phyloP scores from a whole-genome alignment of 768 basidiomycete genomes.

The Fibroporia radiculosa region DNA sequence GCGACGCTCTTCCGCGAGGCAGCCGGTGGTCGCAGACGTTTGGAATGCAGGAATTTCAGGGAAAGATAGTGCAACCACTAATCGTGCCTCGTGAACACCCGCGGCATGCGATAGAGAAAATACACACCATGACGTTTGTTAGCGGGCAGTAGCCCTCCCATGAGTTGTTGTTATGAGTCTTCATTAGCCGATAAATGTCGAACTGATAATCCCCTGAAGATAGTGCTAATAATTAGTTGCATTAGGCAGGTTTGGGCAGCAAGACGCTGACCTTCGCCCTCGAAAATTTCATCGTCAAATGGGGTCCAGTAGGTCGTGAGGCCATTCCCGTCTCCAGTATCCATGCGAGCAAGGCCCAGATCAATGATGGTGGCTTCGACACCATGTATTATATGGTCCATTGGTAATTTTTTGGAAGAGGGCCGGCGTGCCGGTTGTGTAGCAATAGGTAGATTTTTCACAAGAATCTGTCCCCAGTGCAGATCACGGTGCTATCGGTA shows the following conservation, averaged over 20 bases:
- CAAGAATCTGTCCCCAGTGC: slow-evolving; percentile 96
- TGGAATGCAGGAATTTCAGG: slow-evolving; percentile 63
- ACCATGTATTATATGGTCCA: slow-evolving; percentile 65
- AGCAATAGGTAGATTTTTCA: slow-evolving; percentile 43
- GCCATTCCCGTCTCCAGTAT: slow-evolving; percentile 43
- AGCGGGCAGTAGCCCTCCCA: slow-evolving; percentile 79
- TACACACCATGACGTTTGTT: slow-evolving; percentile 83
- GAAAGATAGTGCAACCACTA: slow-evolving; percentile 89
- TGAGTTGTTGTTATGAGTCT: slow-evolving; percentile 40
- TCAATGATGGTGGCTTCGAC: slow-evolving; percentile 86
- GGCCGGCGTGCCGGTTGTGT: slow-evolving; percentile 17
- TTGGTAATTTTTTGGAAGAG: slow-evolving; percentile 28
- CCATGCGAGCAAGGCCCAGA: slow-evolving; percentile 85
- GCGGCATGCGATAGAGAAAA: neutral
- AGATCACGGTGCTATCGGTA: slow-evolving; percentile 84
- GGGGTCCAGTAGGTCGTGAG: slow-evolving; percentile 60
- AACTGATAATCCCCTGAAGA: slow-evolving; percentile 82
- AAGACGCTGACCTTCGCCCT: slow-evolving; percentile 65
- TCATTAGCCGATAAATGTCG: slow-evolving; percentile 91
- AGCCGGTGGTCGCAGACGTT: slow-evolving; percentile 54
- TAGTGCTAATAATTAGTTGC: neutral
- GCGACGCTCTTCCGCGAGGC: slow-evolving; percentile 30
- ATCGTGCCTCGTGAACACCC: no score
- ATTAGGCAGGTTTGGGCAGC: neutral
- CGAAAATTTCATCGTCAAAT: slow-evolving; percentile 85